Conservation (phyloP, 108 stramenopile genomes). For the Schizochytrium sp. region DNA sequence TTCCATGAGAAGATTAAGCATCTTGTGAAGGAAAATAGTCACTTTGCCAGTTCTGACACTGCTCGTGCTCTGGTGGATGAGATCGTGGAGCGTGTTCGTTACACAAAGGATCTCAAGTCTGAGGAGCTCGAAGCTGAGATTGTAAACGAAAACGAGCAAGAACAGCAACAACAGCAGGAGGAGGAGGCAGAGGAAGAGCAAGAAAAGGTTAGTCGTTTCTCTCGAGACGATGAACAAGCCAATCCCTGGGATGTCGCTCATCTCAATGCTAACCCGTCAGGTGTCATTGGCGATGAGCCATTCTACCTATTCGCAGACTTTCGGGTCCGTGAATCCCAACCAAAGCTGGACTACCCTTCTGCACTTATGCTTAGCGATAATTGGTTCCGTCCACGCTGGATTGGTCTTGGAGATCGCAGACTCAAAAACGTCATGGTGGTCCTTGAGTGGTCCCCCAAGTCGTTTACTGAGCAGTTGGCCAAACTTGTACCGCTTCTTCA, state of each 20-base stretch:
- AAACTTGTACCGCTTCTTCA: slow-evolving; percentile 41
- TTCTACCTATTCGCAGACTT: slow-evolving; percentile 64
- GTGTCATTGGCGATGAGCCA: slow-evolving; percentile 52
- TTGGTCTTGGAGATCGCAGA: slow-evolving; percentile 56
- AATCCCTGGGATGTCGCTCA: slow-evolving; percentile 54
- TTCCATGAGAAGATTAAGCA: slow-evolving; percentile 45
- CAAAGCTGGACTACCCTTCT: slow-evolving; percentile 49
- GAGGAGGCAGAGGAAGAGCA: slow-evolving; percentile 63
- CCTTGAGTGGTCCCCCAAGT: slow-evolving; percentile 59
- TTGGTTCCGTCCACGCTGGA: slow-evolving; percentile 62
- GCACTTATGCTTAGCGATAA: slow-evolving; percentile 34
- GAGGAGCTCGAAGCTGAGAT: slow-evolving; percentile 63
- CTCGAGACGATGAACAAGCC: slow-evolving; percentile 66
- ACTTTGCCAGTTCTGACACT: slow-evolving; percentile 6
- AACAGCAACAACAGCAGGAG: slow-evolving; percentile 63
- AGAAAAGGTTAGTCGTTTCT: slow-evolving; percentile 58
- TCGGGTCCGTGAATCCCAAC: slow-evolving; percentile 54
- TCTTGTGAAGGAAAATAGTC: neutral
- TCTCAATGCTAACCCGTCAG: slow-evolving; percentile 14
- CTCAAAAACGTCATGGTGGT: slow-evolving; percentile 66
- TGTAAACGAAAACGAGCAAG: slow-evolving; percentile 65
- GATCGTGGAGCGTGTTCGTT: neutral
- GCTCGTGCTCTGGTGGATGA: slow-evolving; percentile 39
- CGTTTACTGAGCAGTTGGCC: neutral
- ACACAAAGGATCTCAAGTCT: slow-evolving; percentile 18